Percentiles rank a stretch among this genome's conserved stretches.
Conservation (phyloP, 2,329 filamentous ascomycete species). For the Hypoxylon sp. region DNA sequence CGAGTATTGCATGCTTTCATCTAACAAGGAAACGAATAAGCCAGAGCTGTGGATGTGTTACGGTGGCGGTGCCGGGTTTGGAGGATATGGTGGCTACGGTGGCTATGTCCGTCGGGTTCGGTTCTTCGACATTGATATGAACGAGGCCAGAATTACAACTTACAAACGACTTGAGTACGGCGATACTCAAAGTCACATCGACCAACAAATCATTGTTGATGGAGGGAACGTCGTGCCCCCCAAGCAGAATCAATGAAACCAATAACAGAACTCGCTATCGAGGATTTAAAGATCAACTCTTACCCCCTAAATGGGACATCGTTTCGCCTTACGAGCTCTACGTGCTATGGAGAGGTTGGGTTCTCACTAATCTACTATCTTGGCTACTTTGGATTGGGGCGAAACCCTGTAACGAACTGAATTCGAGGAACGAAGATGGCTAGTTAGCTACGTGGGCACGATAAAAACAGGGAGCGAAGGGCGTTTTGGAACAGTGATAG, state of each 20-base stretch:
- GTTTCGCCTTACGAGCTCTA: constrained; percentile 21
- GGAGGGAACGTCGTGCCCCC: constrained; percentile 64
- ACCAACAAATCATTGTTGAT: constrained; percentile 77
- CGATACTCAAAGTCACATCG: constrained; percentile 67
- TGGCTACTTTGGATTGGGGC: constrained; percentile 27
- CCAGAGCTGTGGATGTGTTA: constrained; percentile 98
- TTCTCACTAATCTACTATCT: constrained; percentile 13
- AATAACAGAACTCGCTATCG: background rate
- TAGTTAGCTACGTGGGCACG: background rate
- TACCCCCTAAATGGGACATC: constrained; percentile 2
- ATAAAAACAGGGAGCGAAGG: constrained; percentile 7
- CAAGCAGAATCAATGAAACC: constrained; percentile 24
- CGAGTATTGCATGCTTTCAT: constrained; percentile 88
- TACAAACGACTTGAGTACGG: constrained; percentile 90
- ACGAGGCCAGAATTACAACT: constrained; percentile 87
- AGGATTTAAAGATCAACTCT: constrained; percentile 9
- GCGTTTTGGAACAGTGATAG: constrained; percentile 36
- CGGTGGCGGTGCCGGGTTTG: constrained; percentile 90
- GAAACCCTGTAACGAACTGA: constrained; percentile 9
- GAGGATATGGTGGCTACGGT: constrained; percentile 93
- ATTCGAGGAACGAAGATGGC: constrained; percentile 1
- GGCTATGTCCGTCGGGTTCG: constrained; percentile 87
- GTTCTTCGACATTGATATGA: constrained; percentile 94
- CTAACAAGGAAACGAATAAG: constrained; percentile 65
- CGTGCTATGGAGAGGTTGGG: constrained; percentile 26